phyloP scores from a whole-genome alignment of 805 yeast species.

The Ogataea angusta region DNA sequence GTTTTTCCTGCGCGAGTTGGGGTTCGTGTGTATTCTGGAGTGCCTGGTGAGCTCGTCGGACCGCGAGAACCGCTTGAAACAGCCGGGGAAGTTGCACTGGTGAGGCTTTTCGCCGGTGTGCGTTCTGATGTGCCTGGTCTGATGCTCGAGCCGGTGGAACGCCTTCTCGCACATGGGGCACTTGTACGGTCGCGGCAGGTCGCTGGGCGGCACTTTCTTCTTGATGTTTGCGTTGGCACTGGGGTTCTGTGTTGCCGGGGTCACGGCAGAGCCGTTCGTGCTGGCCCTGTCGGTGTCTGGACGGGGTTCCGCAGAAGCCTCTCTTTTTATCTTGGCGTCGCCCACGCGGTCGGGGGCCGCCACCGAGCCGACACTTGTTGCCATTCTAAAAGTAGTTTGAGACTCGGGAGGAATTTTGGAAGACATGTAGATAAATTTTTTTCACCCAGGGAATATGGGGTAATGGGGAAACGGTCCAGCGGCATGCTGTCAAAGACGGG shows the following conservation, averaged over 20 bases:
- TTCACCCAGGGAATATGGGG: conserved; percentile 8
- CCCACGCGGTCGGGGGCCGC: conserved; percentile 1
- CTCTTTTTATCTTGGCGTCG: not conserved
- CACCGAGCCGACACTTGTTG: conserved; percentile 17
- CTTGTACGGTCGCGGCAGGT: conserved; percentile 63
- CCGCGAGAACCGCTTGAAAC: conserved; percentile 74
- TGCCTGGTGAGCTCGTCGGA: conserved; percentile 87
- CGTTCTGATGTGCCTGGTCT: conserved; percentile 85
- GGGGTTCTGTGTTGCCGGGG: conserved; percentile 23
- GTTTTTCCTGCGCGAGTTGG: conserved; percentile 35
- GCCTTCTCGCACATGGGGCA: conserved; percentile 85
- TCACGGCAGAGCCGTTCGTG: conserved; percentile 11
- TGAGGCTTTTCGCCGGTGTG: conserved; percentile 95
- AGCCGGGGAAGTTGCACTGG: conserved; percentile 79
- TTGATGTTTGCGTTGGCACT: conserved; percentile 21
- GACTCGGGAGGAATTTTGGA: conserved; percentile 28
- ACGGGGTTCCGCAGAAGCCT: not conserved
- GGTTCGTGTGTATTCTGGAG: conserved; percentile 71
- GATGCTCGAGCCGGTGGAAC: conserved; percentile 85
- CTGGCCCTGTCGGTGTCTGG: not conserved
- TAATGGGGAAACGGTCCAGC: conserved; percentile 3
- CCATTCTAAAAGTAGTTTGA: conserved; percentile 31
- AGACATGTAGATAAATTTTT: conserved; percentile 17
- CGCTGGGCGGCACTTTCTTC: conserved; percentile 25
- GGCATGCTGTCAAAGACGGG: too few species aligned